Base-by-base conservation (phyloP, 768 basidiomycete species). In the Filobasidium wieringae region DNA sequence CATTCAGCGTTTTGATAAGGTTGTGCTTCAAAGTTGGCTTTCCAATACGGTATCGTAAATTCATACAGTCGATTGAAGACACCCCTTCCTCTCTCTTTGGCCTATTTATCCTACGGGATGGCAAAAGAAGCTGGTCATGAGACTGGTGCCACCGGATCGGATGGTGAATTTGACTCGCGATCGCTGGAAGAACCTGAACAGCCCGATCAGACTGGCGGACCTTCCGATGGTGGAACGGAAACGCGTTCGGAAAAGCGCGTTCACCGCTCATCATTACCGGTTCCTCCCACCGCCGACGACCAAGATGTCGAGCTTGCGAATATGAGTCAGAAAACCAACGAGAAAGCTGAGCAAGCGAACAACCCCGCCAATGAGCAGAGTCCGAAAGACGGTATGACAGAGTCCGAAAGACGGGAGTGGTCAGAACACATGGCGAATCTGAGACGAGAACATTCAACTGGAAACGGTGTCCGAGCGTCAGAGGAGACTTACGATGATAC, bases 1-100 rank as follows among this genome's bases (percentile, higher is more conserved):
- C 11, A 49, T 9, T 31, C 34, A n/a, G n/a, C 24, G 37, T 7
- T 19, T 31, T 43, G 36, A 60, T 31, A 14, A 14, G 7, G 12
- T 34, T 22, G 45, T 34, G 32, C 63, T 11, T 1, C 29, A 22
- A 47, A 47, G 87, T 77, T 79, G 1, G 82, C 83, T 57, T 88
- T 81, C 79, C 81, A 97, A 27, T 68, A 80, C 17, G 75, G 88
- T 55, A 78, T 96, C 62, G 81, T 81, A 68, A 80, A 80, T 67
- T 90, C 89, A 6, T 96, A 87, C 65, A 81, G 78, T 0, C 91
- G 90, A 0, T 81, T 97, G 22, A 67, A 84, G 59, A 74, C 80
- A 30, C 79, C 83, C 12, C 80, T 95, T 1, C 91, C 93, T 3
- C 78, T 88, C 60, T 84, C 82, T 40, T 79, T 90, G 58, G 85